Evolutionary conservation across 371 early-diverging fungal species (phyloP), one percentile per base, ranked within the genome.

Genomic region (Fennellomyces sp.): DNA sequence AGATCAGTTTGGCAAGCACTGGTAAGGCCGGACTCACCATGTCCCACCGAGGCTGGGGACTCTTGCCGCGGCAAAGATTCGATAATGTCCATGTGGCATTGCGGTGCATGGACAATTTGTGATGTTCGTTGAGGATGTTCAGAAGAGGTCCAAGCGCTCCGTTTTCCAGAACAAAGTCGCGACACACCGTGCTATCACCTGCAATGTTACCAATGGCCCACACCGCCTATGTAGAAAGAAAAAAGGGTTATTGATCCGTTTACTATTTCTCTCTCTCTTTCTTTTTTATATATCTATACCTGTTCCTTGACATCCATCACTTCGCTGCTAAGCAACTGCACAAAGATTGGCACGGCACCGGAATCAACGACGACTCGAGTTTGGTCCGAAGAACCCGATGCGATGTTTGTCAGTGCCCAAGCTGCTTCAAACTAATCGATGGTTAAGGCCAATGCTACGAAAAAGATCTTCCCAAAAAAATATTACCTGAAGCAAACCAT

Each of bases 171-270:
- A 99, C 97, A 72, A 81, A 88, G 77, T 99, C 98, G 58, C 99
- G 91, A 75, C 95, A 96, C 10, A 72, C 70, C 52, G 99, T 91
- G 66, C 92, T 91, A 84, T 99, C 99, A 56, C 99, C 99, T 35
- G 99, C 98, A 84, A 99, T 99, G 83, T 99, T 99, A 62, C 99
- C 99, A 38, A 99, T 86, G 11, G 99, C 99, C 99, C 99, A 99
- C 36, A 99, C 98, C 52, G 97, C 97, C 88, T 93, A n/a, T n/a
- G n/a, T n/a, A n/a, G n/a, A n/a, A n/a, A n/a, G n/a, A n/a, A n/a
- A n/a, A n/a, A n/a, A n/a, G n/a, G n/a, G n/a, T n/a, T n/a, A n/a
- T n/a, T n/a, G n/a, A n/a, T n/a, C n/a, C n/a, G 53, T n/a, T n/a
- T n/a, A n/a, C n/a, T n/a, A n/a, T n/a, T n/a, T n/a, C n/a, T n/a